phyloP scores from a whole-genome alignment of 2,329 filamentous ascomycete genomes.

The Bimuria novae-zelandiae region DNA sequence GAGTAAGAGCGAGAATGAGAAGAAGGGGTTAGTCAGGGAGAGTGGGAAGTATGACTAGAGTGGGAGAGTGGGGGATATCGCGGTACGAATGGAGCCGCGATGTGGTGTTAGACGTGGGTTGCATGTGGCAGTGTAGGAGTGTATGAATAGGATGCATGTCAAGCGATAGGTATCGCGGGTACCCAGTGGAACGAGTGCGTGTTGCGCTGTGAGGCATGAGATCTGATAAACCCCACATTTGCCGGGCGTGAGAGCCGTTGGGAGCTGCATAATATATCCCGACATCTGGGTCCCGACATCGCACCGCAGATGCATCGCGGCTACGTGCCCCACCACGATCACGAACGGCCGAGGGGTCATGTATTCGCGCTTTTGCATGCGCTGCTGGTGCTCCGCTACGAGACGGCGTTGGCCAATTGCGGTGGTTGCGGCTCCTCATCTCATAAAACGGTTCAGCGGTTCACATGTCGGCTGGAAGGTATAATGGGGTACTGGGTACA shows the following conservation, averaged over 20 bases:
- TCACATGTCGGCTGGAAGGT: too few relatives aligned
- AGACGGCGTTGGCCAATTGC: too few relatives aligned
- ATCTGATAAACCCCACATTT: slow-evolving; percentile 10
- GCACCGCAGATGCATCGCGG: not conserved
- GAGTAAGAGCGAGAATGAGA: slow-evolving; percentile 63
- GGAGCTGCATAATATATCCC: not conserved
- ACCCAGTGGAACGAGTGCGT: too few relatives aligned
- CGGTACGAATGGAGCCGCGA: not conserved
- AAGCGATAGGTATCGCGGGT: too few relatives aligned
- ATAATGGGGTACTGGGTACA: too few relatives aligned
- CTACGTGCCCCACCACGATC: not conserved
- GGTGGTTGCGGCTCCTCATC: too few relatives aligned
- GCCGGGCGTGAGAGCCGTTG: slow-evolving; percentile 2
- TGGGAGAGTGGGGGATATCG: not conserved
- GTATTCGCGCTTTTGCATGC: too few relatives aligned
- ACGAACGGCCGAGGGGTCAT: not conserved
- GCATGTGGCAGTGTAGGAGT: not conserved
- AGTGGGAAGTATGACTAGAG: slow-evolving; percentile 34
- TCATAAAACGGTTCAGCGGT: too few relatives aligned
- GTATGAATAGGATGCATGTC: too few relatives aligned
- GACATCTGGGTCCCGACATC: not conserved
- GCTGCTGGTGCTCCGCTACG: too few relatives aligned
- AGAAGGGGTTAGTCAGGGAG: slow-evolving; percentile 58
- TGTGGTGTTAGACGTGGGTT: not conserved
- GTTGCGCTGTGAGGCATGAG: too few relatives aligned